Conservation (phyloP, 495 filamentous ascomycete species). For the Copromyces sp. region DNA sequence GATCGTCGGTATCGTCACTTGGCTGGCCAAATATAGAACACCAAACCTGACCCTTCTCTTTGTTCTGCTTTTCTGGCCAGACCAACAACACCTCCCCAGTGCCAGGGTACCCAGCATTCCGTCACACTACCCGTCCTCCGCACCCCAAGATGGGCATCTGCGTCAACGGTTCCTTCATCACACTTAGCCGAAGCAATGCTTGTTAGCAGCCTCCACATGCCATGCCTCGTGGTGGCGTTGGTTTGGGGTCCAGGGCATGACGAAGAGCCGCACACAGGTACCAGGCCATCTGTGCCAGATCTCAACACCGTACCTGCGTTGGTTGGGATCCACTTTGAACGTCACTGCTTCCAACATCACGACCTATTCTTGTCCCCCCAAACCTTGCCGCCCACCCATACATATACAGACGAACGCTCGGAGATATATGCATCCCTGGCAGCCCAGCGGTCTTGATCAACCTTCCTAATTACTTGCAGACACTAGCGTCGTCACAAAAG, state of each 20-base stretch:
- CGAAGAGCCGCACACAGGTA: conserved; percentile 7
- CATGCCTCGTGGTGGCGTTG: background rate
- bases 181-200: conserved; percentile 8
- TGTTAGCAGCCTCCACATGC: conserved; percentile 4
- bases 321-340: conserved; percentile 17
- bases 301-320: conserved; percentile 16
- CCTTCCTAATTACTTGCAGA: background rate
- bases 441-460: background rate
- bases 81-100: background rate
- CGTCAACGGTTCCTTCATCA: conserved; percentile 11
- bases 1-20: conserved; percentile 1
- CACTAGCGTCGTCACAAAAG: background rate
- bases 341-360: conserved; percentile 7
- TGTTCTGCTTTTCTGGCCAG: conserved; percentile 12
- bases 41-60: background rate
- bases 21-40: background rate
- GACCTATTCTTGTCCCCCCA: background rate
- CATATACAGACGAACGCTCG: background rate
- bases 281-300: conserved; percentile 1
- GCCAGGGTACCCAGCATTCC: conserved; percentile 3
- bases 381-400: background rate
- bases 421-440: background rate
- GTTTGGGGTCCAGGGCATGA: conserved; percentile 2
- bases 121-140: conserved; percentile 8
- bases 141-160: conserved; percentile 12